Conservation (phyloP, 176 grass and related monocot genomes). For the Saccharum spontaneum region DNA sequence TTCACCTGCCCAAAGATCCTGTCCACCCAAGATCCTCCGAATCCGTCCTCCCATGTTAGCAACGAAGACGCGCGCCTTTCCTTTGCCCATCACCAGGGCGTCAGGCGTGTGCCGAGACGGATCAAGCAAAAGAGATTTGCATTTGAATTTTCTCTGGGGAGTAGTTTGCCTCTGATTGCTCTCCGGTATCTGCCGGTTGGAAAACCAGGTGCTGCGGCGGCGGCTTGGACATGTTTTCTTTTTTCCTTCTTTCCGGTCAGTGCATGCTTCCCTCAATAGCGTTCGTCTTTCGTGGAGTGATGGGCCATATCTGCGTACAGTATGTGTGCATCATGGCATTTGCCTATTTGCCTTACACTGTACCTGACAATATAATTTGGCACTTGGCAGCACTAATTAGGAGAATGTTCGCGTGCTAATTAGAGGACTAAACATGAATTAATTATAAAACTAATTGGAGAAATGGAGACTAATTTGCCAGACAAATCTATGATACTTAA, state of each 20-base stretch:
- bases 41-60: background rate
- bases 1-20: background rate
- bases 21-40: background rate
- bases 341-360: background rate
- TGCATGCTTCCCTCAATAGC: no score
- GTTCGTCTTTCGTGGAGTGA: background rate
- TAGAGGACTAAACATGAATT: no score
- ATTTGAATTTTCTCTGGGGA: background rate
- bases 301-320: background rate
- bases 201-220: background rate
- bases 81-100: no score
- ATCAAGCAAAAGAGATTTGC: conserved; percentile 12
- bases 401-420: no score
- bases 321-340: background rate
- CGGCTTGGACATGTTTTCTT: background rate
- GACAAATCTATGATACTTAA: no score
- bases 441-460: no score
- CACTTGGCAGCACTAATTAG: no score
- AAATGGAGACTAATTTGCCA: no score
- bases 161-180: background rate
- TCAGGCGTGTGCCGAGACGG: no score
- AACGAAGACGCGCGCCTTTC: background rate
- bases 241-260: background rate
- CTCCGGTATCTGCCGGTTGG: background rate
- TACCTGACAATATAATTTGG: background rate